These are phyloP conservation scores for Wallemia ichthyophaga DNA, from an alignment of 1,284 basidiomycete genomes.

Conservation along the genomic window DNA sequence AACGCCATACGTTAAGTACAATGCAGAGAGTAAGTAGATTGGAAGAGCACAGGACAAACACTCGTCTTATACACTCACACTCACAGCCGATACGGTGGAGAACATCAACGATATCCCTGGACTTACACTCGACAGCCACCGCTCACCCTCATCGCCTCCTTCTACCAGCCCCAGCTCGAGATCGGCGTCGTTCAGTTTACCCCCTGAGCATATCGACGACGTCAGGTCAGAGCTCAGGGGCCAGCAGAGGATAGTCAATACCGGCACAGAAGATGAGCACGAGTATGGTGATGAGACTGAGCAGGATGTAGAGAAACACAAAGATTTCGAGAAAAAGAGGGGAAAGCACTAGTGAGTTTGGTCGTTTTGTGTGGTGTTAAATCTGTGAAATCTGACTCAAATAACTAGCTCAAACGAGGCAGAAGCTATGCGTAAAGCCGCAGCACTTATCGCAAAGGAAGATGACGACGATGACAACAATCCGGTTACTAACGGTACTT, in stretches of 20 bases:
- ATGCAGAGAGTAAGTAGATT: background rate
- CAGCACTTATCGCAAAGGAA: background rate
- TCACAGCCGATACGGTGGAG: background rate
- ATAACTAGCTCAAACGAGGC: background rate
- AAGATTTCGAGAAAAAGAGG: background rate
- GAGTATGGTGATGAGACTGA: background rate
- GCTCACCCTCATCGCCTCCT: background rate
- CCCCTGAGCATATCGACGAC: background rate
- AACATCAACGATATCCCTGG: background rate
- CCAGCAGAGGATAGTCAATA: background rate
- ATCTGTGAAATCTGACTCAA: background rate
- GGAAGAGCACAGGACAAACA: too few species aligned
- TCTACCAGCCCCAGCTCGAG: background rate
- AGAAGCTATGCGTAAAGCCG: background rate
- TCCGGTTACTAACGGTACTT: too few species aligned
- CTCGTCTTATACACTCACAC: too few species aligned
- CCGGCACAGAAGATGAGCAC: background rate
- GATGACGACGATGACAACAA: background rate
- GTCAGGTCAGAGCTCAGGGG: background rate
- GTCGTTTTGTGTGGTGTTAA: background rate
- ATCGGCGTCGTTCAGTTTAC: background rate
- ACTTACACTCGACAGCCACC: background rate
- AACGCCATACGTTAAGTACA: background rate
- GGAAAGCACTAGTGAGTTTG: background rate
- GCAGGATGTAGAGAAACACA: background rate